Percentiles rank a stretch among this genome's conserved stretches.
phyloP scores from a whole-genome alignment of 116 monocot genomes.

The Zostera marina region DNA sequence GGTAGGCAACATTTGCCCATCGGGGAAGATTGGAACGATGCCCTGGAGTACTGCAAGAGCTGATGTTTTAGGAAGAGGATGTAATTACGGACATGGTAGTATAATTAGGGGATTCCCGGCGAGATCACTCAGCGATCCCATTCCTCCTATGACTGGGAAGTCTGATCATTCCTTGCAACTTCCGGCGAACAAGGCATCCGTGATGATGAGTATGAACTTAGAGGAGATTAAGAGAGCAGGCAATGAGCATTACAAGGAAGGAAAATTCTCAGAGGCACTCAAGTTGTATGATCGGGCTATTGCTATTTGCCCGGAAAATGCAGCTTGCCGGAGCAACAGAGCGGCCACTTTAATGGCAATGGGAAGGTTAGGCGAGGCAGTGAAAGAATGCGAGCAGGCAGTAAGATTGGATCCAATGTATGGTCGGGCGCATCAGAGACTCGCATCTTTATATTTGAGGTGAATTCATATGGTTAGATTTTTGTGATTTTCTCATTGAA shows the following conservation, averaged over 20 bases:
- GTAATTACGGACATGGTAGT: slow-evolving; percentile 82
- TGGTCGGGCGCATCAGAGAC: slow-evolving; percentile 38
- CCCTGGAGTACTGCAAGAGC: slow-evolving; percentile 13
- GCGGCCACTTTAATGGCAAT: slow-evolving; percentile 56
- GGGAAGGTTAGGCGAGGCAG: slow-evolving; percentile 53
- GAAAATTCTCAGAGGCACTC: slow-evolving; percentile 46
- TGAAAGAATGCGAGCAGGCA: slow-evolving; percentile 55
- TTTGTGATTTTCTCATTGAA: no score
- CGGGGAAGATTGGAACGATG: slow-evolving; percentile 37
- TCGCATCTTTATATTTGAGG: slow-evolving; percentile 44
- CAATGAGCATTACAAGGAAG: slow-evolving; percentile 56
- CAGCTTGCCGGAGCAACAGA: slow-evolving; percentile 45
- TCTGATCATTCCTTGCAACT: slow-evolving; percentile 5
- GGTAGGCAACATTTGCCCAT: slow-evolving; percentile 68
- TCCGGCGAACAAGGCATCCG: slow-evolving; percentile 1
- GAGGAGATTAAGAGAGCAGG: slow-evolving; percentile 49
- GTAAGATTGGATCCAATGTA: slow-evolving; percentile 44
- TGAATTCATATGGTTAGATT: slow-evolving; percentile 15
- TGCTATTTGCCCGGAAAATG: slow-evolving; percentile 35
- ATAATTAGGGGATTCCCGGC: slow-evolving; percentile 30
- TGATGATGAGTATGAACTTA: slow-evolving; percentile 14
- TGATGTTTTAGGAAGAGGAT: slow-evolving; percentile 61
- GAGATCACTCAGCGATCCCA: no score
- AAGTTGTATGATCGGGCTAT: slow-evolving; percentile 50
- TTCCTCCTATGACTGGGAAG: not conserved